Conservation (phyloP, 345 rosid genomes). For the Excoecaria agallocha region DNA sequence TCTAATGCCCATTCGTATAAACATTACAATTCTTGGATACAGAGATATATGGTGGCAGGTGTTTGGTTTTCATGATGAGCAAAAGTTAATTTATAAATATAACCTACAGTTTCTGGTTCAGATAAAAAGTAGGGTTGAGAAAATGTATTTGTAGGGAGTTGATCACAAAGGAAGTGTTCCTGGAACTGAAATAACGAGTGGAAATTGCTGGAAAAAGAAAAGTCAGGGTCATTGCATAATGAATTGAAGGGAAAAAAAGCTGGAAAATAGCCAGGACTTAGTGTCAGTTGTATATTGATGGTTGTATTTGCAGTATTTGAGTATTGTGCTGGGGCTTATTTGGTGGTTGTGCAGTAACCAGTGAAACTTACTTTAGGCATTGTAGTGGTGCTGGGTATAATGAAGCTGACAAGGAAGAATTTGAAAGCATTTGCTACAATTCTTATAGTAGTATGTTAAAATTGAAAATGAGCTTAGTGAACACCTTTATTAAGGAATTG, state of each 20-base stretch:
- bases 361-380: no score
- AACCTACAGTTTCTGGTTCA: not conserved
- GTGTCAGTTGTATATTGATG: not conserved
- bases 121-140: not conserved
- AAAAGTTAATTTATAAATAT: not conserved
- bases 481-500: not conserved
- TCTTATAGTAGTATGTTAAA: no score
- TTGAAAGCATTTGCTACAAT: no score
- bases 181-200: not conserved
- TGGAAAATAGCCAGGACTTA: not conserved
- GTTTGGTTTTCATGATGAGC: not conserved
- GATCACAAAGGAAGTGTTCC: not conserved
- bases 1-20: no score
- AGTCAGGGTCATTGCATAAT: not conserved
- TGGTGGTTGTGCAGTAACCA: no score
- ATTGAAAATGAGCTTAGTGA: not conserved
- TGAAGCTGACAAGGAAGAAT: no score
- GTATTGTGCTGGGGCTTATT: no score
- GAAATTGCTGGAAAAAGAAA: not conserved
- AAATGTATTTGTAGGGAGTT: not conserved
- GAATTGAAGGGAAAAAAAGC: not conserved
- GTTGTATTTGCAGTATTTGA: not conserved
- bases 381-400: no score
- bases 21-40: no score
- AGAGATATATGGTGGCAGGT: not conserved